A percentile compares a stretch with the other conserved stretches of the same genome.
Conservation (phyloP, 805 yeast species). For the Schwanniomyces occidentalis region DNA sequence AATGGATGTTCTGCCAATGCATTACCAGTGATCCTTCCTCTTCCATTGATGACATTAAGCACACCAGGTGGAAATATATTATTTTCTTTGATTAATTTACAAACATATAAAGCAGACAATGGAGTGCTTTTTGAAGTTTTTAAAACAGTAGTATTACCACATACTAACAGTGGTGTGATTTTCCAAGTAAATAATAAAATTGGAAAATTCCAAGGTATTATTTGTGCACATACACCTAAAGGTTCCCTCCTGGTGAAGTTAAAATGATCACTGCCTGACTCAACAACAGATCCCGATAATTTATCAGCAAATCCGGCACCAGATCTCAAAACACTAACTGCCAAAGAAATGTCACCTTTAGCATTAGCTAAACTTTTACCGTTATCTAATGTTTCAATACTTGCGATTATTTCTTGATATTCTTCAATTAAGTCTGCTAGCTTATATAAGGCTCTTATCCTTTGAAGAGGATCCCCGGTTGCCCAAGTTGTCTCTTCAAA, state of each 20-base stretch:
- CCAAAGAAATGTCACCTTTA: constrained; percentile 57
- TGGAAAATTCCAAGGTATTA: constrained; percentile 56
- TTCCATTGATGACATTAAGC: constrained; percentile 46
- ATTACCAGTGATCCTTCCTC: constrained; percentile 46
- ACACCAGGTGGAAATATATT: constrained; percentile 49
- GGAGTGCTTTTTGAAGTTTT: constrained; percentile 54
- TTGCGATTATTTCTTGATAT: constrained; percentile 51
- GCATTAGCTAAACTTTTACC: constrained; percentile 59
- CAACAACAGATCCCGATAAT: constrained; percentile 62
- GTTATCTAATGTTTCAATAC: constrained; percentile 58
- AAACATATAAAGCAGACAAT: constrained; percentile 43
- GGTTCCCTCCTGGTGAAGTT: constrained; percentile 36
- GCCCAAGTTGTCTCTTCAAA: constrained; percentile 47
- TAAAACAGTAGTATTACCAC: constrained; percentile 49
- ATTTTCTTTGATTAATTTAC: constrained; percentile 43
- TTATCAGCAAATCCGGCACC: constrained; percentile 79
- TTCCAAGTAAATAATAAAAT: constrained; percentile 53
- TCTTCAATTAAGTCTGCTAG: constrained; percentile 51
- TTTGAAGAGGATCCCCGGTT: constrained; percentile 43
- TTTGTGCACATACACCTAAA: constrained; percentile 52
- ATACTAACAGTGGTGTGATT: constrained; percentile 46
- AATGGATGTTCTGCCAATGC: constrained; percentile 46
- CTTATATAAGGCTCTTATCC: constrained; percentile 48
- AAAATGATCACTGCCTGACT: constrained; percentile 55
- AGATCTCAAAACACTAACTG: constrained; percentile 57